A percentile compares a stretch with the other conserved stretches of the same genome.
These are phyloP conservation scores for Artemisia argyi DNA, from an alignment of 129 eudicot species.

Conservation along the genomic window DNA sequence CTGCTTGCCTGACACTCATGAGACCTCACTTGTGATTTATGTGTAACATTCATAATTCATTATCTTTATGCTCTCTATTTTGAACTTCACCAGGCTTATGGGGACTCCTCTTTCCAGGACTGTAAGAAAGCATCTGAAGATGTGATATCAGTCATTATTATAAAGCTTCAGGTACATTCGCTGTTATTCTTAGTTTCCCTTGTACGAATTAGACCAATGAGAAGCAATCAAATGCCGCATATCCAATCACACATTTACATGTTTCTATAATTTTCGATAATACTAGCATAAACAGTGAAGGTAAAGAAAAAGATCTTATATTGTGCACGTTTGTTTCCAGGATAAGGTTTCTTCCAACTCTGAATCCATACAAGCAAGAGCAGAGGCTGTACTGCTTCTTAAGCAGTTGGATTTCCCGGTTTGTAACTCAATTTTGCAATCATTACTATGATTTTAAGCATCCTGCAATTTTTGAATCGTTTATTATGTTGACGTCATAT, in stretches of 20 bases:
- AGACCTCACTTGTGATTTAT: neutral
- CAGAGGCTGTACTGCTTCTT: slow-evolving; percentile 95
- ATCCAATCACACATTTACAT: neutral
- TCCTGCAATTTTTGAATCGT: neutral
- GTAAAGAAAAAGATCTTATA: slow-evolving; percentile 15
- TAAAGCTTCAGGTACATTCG: slow-evolving; percentile 64
- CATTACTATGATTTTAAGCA: slow-evolving; percentile 4
- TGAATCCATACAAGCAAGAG: slow-evolving; percentile 97
- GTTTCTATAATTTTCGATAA: neutral
- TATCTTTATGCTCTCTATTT: slow-evolving; percentile 17
- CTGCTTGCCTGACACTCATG: neutral
- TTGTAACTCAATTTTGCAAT: slow-evolving; percentile 30
- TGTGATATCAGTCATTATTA: slow-evolving; percentile 61
- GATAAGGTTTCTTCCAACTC: slow-evolving; percentile 88
- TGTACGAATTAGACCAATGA: neutral
- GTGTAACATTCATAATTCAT: neutral
- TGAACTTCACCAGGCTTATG: slow-evolving; percentile 60
- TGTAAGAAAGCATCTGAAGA: slow-evolving; percentile 92
- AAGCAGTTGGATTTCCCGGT: slow-evolving; percentile 94
- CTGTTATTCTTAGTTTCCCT: slow-evolving; percentile 4
- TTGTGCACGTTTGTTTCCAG: slow-evolving; percentile 42
- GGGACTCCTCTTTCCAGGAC: slow-evolving; percentile 81
- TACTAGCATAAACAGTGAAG: slow-evolving; percentile 7
- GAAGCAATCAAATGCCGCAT: slow-evolving; percentile 1
- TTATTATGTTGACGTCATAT: slow-evolving; percentile 12